phyloP scores from a whole-genome alignment of 805 yeast genomes.

The Lipomyces spencermartinsiae region DNA sequence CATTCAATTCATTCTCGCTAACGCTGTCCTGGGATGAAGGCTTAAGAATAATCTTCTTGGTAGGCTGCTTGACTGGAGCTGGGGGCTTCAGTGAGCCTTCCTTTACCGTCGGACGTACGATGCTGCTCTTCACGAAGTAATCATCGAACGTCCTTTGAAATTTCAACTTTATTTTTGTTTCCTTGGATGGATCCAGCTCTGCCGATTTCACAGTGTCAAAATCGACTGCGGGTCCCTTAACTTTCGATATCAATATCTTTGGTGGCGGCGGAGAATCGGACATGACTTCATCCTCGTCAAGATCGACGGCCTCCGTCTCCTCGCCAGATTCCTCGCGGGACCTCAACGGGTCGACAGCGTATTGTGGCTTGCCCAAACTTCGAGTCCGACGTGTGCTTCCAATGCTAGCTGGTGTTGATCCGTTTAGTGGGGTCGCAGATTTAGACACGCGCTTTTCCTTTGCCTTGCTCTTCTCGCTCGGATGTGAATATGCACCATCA shows the following conservation, averaged over 20 bases:
- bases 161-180: slow-evolving; percentile 25
- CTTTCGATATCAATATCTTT: slow-evolving; percentile 12
- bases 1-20: slow-evolving; percentile 3
- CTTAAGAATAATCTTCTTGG: neutral
- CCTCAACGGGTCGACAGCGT: slow-evolving; percentile 5
- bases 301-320: neutral
- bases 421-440: slow-evolving; percentile 1
- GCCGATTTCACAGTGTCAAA: slow-evolving; percentile 1
- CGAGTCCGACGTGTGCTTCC: slow-evolving; percentile 5
- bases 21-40: neutral
- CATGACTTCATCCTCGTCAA: slow-evolving; percentile 10
- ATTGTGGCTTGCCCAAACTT: slow-evolving; percentile 6
- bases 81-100: neutral
- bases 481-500: neutral
- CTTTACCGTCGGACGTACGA: slow-evolving; percentile 13
- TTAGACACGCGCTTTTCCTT: neutral
- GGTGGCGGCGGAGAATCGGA: slow-evolving; percentile 4
- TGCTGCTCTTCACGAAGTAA: slow-evolving; percentile 23
- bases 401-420: neutral
- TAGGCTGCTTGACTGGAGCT: neutral
- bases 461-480: neutral
- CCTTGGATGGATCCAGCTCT: slow-evolving; percentile 17
- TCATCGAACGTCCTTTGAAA: slow-evolving; percentile 31
- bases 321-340: neutral
- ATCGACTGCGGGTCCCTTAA: neutral